Percentiles rank a stretch among this genome's conserved stretches.
These are phyloP conservation scores for Fistulina hepatica DNA, from an alignment of 1,284 basidiomycete genomes.

Conservation along the genomic window DNA sequence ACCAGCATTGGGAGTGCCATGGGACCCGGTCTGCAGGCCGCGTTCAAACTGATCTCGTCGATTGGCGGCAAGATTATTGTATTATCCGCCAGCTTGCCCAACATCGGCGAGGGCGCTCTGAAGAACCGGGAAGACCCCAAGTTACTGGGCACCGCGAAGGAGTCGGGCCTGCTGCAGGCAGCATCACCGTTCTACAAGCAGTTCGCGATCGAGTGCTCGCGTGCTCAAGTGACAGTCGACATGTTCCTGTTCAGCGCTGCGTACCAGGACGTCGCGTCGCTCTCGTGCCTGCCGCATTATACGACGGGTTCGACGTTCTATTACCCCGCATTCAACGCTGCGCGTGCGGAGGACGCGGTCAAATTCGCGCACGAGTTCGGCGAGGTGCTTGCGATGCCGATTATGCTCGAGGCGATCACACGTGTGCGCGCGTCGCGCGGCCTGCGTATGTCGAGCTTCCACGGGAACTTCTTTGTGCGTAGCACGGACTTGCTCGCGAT, in stretches of 20 bases:
- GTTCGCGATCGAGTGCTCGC: constrained; percentile 97
- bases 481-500: constrained; percentile 96
- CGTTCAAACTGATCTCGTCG: constrained; percentile 80
- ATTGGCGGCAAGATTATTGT: constrained; percentile 95
- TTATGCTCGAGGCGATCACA: constrained; percentile 96
- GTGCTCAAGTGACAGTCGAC: constrained; percentile 95
- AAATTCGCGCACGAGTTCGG: constrained; percentile 98
- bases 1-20: constrained; percentile 87
- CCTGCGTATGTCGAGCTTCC: constrained; percentile 94
- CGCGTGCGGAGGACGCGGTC: constrained; percentile 87
- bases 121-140: constrained; percentile 98
- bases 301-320: constrained; percentile 98
- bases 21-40: constrained; percentile 93
- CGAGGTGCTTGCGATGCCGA: constrained; percentile 84
- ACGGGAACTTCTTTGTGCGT: constrained; percentile 99
- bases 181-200: constrained; percentile 97
- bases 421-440: constrained; percentile 89
- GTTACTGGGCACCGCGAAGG: constrained; percentile 89
- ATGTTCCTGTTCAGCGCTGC: constrained; percentile 96
- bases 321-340: constrained; percentile 97
- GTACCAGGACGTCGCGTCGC: constrained; percentile 96
- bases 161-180: constrained; percentile 64
- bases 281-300: constrained; percentile 92
- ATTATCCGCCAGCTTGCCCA: constrained; percentile 83
- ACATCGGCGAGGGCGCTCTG: constrained; percentile 81